A percentile compares a stretch with the other conserved stretches of the same genome.
These are phyloP conservation scores for Lagenidium sp. DNA, from an alignment of 352 stramenopile genomes.

Conservation along the genomic window DNA sequence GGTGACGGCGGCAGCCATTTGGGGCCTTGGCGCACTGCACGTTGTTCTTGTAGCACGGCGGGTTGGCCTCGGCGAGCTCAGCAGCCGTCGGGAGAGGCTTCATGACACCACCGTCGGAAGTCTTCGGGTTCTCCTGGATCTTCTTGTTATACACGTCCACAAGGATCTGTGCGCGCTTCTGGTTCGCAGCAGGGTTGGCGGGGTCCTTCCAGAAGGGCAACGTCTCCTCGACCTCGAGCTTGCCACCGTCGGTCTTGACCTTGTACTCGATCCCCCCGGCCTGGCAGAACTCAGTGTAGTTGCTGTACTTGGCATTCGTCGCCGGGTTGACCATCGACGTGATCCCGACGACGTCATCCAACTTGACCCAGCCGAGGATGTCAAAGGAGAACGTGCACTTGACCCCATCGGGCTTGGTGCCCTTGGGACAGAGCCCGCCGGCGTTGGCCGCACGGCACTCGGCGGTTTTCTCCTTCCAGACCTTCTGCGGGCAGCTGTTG, in stretches of 20 bases:
- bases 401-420: slow-evolving; percentile 41
- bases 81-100: slow-evolving; percentile 28
- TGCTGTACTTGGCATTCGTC: slow-evolving; percentile 22
- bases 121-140: slow-evolving; percentile 17
- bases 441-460: slow-evolving; percentile 24
- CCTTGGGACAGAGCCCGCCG: slow-evolving; percentile 33
- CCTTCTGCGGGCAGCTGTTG: slow-evolving; percentile 42
- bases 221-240: slow-evolving; percentile 19
- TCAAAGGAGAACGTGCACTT: slow-evolving; percentile 58
- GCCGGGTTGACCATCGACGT: slow-evolving; percentile 38
- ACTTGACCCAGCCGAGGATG: slow-evolving; percentile 42
- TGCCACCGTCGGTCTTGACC: slow-evolving; percentile 15
- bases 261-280: slow-evolving; percentile 46
- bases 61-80: slow-evolving; percentile 28
- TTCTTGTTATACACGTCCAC: slow-evolving; percentile 34
- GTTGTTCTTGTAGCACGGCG: slow-evolving; percentile 56
- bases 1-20: slow-evolving; percentile 41
- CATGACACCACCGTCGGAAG: slow-evolving; percentile 32
- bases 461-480: slow-evolving; percentile 32
- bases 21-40: slow-evolving; percentile 24
- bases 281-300: slow-evolving; percentile 55
- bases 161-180: slow-evolving; percentile 27
- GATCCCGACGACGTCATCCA: slow-evolving; percentile 69
- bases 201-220: slow-evolving; percentile 67
- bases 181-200: slow-evolving; percentile 27